Evolutionary conservation across 306 rosid genomes (phyloP).

Genomic region (Sindora glabra): DNA sequence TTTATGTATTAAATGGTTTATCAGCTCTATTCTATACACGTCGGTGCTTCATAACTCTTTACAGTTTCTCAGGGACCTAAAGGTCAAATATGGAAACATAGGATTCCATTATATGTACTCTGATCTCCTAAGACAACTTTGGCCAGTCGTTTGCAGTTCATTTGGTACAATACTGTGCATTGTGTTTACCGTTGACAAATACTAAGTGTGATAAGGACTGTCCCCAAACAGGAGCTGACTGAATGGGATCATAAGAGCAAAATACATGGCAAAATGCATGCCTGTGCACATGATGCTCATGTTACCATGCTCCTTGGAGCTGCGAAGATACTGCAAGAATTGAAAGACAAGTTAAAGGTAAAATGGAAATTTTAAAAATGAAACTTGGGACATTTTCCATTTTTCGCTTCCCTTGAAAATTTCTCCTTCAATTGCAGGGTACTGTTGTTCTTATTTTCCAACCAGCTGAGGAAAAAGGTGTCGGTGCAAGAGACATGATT

Average conservation of each 20-base stretch:
- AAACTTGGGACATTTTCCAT: background rate
- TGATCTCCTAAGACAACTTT: background rate
- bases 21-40: background rate
- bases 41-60: background rate
- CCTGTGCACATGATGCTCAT: slow-evolving; percentile 91
- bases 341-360: slow-evolving; percentile 52
- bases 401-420: background rate
- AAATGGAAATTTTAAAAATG: background rate
- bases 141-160: background rate
- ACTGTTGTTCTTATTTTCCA: slow-evolving; percentile 75
- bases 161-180: background rate
- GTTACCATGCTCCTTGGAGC: slow-evolving; percentile 90
- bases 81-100: background rate
- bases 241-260: slow-evolving; percentile 93
- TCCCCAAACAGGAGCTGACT: slow-evolving; percentile 44
- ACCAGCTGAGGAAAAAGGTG: slow-evolving; percentile 83
- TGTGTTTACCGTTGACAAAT: background rate
- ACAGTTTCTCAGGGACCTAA: background rate
- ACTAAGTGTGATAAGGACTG: background rate
- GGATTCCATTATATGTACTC: background rate
- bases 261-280: slow-evolving; percentile 81
- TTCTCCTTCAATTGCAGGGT: slow-evolving; percentile 36
- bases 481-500: slow-evolving; percentile 78
- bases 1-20: background rate
- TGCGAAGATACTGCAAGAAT: slow-evolving; percentile 63